Evolutionary conservation across 495 filamentous ascomycete genomes (phyloP).

Genomic region (Neurospora sp.): DNA sequence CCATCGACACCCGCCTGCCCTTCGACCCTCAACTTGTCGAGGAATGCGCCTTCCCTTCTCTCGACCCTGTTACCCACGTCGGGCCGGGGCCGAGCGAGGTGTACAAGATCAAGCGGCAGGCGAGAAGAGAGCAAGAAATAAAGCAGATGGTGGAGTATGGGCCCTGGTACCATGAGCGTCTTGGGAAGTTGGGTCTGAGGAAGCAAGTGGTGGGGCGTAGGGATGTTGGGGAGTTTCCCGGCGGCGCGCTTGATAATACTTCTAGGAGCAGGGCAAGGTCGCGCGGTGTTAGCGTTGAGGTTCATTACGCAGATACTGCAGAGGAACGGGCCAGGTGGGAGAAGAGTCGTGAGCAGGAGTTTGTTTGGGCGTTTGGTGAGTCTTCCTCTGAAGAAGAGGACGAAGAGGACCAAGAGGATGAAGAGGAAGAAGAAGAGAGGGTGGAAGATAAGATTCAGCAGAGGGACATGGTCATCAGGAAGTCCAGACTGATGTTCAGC

Average conservation of each 20-base stretch:
- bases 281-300: not conserved
- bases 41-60: slow-evolving; percentile 14
- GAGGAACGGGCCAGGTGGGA: not conserved
- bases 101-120: not conserved
- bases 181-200: not conserved
- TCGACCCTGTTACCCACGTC: slow-evolving; percentile 7
- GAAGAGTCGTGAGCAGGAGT: not conserved
- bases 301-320: not conserved
- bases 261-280: not conserved
- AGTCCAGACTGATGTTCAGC: not conserved
- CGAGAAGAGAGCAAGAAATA: not conserved
- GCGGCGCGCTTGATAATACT: not conserved
- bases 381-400: not conserved
- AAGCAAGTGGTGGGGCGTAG: not conserved
- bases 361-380: not conserved
- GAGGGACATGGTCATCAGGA: not conserved
- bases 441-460: not conserved
- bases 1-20: slow-evolving; percentile 1
- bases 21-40: slow-evolving; percentile 7
- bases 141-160: not conserved
- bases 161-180: not conserved
- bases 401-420: not conserved
- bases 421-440: not conserved
- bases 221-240: not conserved
- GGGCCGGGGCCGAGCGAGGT: slow-evolving; percentile 11